These are phyloP conservation scores for Nothopassalora personata DNA, from an alignment of 2,329 filamentous ascomycete genomes.

Conservation along the genomic window DNA sequence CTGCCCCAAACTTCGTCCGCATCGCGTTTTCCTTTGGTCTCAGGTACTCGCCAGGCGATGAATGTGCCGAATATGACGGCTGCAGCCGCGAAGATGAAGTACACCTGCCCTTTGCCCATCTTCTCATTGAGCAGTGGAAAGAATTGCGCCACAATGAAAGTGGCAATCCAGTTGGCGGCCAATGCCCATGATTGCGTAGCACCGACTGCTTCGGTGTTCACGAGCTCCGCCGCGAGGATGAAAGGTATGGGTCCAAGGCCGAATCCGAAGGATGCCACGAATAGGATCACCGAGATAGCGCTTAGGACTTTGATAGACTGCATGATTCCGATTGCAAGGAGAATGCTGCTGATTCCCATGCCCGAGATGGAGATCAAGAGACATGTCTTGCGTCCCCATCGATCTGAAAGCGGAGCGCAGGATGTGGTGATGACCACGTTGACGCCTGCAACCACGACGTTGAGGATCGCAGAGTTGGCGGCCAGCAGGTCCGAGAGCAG, in stretches of 20 bases:
- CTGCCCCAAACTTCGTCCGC: constrained; percentile 89
- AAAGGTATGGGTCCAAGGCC: constrained; percentile 93
- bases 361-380: constrained; percentile 76
- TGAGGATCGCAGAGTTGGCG: constrained; percentile 74
- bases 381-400: constrained; percentile 79
- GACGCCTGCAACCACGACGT: constrained; percentile 78
- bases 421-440: constrained; percentile 78
- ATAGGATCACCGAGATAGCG: constrained; percentile 73
- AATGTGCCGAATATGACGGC: constrained; percentile 66
- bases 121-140: constrained; percentile 80
- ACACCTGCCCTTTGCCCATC: constrained; percentile 77
- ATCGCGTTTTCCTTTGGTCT: constrained; percentile 79
- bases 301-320: constrained; percentile 68
- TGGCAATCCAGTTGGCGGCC: constrained; percentile 82
- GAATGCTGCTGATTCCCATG: constrained; percentile 72
- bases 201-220: constrained; percentile 83
- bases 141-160: constrained; percentile 89
- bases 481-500: constrained; percentile 76
- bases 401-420: constrained; percentile 80
- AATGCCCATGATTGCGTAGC: constrained; percentile 86
- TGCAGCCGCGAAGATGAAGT: constrained; percentile 81
- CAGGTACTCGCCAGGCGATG: constrained; percentile 67
- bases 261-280: constrained; percentile 84
- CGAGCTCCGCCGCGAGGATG: constrained; percentile 85
- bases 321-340: constrained; percentile 75